Conservation (phyloP, 768 basidiomycete genomes). For the Porpolomopsis calyptriformis region DNA sequence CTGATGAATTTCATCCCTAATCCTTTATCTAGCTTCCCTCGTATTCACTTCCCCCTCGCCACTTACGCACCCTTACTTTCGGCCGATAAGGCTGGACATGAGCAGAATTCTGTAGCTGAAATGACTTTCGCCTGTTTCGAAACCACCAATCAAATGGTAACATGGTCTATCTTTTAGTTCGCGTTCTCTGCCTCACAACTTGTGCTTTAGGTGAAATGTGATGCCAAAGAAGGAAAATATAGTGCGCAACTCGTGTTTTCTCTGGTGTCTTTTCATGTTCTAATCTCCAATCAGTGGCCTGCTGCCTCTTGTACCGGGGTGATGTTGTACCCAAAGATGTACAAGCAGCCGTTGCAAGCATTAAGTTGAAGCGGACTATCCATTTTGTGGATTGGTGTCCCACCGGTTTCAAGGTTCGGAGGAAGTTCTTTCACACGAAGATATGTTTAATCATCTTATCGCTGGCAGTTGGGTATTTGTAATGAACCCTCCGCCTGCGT, state of each 20-base stretch:
- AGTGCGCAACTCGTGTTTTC: slow-evolving; percentile 40
- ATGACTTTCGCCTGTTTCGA: slow-evolving; percentile 99
- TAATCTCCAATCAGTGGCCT: slow-evolving; percentile 55
- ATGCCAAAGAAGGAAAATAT: slow-evolving; percentile 97
- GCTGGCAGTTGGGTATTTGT: slow-evolving; percentile 85
- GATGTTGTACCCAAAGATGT: slow-evolving; percentile 97
- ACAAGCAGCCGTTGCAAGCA: slow-evolving; percentile 81
- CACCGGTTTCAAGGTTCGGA: slow-evolving; percentile 79
- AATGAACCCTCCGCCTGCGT: slow-evolving; percentile 90
- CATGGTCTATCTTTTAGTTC: neutral
- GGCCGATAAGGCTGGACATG: slow-evolving; percentile 90
- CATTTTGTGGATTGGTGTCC: slow-evolving; percentile 99
- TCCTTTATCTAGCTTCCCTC: slow-evolving; percentile 64
- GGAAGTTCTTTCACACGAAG: neutral
- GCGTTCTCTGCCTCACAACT: neutral
- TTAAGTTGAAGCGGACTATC: slow-evolving; percentile 97
- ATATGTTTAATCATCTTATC: slow-evolving; percentile 14
- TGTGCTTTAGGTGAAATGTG: slow-evolving; percentile 49
- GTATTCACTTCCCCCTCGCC: slow-evolving; percentile 97
- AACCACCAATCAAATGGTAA: slow-evolving; percentile 88
- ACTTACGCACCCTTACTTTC: slow-evolving; percentile 93
- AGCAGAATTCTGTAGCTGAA: slow-evolving; percentile 94
- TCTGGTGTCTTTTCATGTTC: slow-evolving; percentile 3
- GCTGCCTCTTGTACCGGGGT: slow-evolving; percentile 85
- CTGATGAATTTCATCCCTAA: slow-evolving; percentile 2